These are phyloP conservation scores for Fulvia fulva DNA, from an alignment of 2,329 filamentous ascomycete species.

Conservation along the genomic window DNA sequence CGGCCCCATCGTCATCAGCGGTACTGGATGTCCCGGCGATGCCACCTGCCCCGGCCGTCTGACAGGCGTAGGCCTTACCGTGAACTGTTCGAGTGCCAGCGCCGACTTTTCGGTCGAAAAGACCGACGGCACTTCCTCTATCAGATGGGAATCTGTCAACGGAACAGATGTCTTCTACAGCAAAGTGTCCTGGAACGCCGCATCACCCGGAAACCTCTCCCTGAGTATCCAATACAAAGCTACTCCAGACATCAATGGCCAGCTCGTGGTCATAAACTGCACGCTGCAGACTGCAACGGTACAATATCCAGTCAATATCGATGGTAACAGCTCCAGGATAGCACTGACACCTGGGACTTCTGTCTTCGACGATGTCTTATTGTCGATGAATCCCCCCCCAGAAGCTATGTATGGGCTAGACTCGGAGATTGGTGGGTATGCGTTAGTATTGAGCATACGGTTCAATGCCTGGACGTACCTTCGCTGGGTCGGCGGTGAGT, in stretches of 20 bases:
- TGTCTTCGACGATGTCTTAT: slow-evolving; percentile 4
- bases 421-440: slow-evolving; percentile 4
- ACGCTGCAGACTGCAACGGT: slow-evolving; percentile 7
- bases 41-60: slow-evolving; percentile 5
- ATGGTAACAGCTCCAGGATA: slow-evolving; percentile 12
- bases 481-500: not conserved
- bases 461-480: slow-evolving; percentile 4
- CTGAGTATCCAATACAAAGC: slow-evolving; percentile 8
- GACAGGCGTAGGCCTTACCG: not conserved
- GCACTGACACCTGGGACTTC: slow-evolving; percentile 1
- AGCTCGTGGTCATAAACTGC: slow-evolving; percentile 9
- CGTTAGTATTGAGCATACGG: not conserved
- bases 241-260: not conserved
- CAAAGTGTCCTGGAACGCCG: not conserved
- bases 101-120: no score
- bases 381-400: not conserved
- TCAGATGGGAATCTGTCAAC: no score
- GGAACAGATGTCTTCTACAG: not conserved
- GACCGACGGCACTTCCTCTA: no score
- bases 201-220: not conserved
- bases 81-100: not conserved
- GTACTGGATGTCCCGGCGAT: slow-evolving; percentile 2
- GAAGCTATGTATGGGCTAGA: not conserved
- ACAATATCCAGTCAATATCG: slow-evolving; percentile 7
- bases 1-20: not conserved